A percentile compares a stretch with the other conserved stretches of the same genome.
phyloP scores from a whole-genome alignment of 2,329 filamentous ascomycete species.

The Cladophialophora immunda region DNA sequence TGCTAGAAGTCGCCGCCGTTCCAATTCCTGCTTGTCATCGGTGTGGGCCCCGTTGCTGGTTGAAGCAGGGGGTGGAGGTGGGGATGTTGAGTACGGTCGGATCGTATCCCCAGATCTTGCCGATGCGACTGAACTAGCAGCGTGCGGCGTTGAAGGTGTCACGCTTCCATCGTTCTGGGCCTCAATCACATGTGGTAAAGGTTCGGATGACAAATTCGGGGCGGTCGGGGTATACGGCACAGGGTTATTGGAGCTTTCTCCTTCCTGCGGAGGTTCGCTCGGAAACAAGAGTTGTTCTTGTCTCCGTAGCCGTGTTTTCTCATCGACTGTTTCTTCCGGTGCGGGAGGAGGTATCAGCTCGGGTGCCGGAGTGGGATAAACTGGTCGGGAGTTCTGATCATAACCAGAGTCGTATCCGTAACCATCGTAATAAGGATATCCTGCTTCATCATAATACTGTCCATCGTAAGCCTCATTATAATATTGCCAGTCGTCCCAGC shows the following conservation, averaged over 20 bases:
- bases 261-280: constrained; percentile 72
- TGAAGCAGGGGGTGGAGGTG: constrained; percentile 40
- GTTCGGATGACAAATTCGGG: constrained; percentile 54
- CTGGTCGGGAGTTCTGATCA: constrained; percentile 23
- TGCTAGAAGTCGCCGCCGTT: constrained; percentile 69
- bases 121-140: constrained; percentile 39
- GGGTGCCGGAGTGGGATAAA: constrained; percentile 20
- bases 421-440: constrained; percentile 33
- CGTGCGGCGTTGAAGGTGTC: constrained; percentile 35
- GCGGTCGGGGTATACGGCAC: constrained; percentile 52
- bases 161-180: constrained; percentile 46
- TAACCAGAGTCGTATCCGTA: constrained; percentile 29
- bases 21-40: constrained; percentile 84
- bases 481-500: constrained; percentile 28
- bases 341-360: constrained; percentile 51
- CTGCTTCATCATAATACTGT: constrained; percentile 39
- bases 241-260: constrained; percentile 55
- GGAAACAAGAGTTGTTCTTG: constrained; percentile 83
- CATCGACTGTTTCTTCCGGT: constrained; percentile 72
- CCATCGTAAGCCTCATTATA: constrained; percentile 30
- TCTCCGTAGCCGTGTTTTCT: constrained; percentile 81
- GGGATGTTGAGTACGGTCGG: constrained; percentile 36
- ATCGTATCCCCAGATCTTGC: constrained; percentile 45
- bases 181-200: constrained; percentile 46
- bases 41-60: constrained; percentile 51